phyloP scores from a whole-genome alignment of 441 rosid species.

The Euphorbia corollata region DNA sequence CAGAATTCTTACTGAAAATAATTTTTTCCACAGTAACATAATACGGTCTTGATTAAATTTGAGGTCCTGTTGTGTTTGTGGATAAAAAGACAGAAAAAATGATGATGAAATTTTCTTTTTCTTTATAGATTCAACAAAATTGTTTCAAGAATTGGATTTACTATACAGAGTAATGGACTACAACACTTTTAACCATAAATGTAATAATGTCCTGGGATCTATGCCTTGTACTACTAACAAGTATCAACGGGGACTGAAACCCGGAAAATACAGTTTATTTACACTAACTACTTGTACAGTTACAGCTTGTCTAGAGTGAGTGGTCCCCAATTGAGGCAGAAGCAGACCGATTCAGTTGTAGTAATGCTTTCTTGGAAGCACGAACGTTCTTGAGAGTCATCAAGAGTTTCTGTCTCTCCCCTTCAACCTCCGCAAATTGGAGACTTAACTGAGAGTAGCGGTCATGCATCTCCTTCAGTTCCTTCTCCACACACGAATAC shows the following conservation, averaged over 20 bases:
- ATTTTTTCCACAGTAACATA: not conserved
- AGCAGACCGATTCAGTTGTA: conserved; percentile 36
- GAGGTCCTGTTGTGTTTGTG: not conserved
- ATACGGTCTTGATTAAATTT: not conserved
- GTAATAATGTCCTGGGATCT: conserved; percentile 25
- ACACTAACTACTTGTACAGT: conserved; percentile 21
- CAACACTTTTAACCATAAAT: conserved; percentile 16
- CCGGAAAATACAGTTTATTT: conserved; percentile 33
- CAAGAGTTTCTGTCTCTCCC: conserved; percentile 83
- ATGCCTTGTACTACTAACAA: conserved; percentile 25
- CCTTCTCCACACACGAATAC: conserved; percentile 53
- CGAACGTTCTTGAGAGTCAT: conserved; percentile 88
- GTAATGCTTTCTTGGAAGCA: conserved; percentile 50
- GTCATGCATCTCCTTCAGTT: conserved; percentile 74
- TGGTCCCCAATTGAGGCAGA: conserved; percentile 49
- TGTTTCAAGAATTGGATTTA: conserved; percentile 20
- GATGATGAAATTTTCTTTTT: not conserved
- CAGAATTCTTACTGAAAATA: conserved; percentile 12
- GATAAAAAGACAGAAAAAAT: not conserved
- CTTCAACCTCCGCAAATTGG: conserved; percentile 94
- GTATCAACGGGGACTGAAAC: conserved; percentile 12
- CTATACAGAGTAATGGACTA: conserved; percentile 35
- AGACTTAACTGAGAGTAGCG: conserved; percentile 85
- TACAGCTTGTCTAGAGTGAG: conserved; percentile 15
- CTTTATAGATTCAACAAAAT: conserved; percentile 10